Evolutionary conservation across 257 asterid genomes (phyloP).

Genomic region (Solanum bulbocastanum): DNA sequence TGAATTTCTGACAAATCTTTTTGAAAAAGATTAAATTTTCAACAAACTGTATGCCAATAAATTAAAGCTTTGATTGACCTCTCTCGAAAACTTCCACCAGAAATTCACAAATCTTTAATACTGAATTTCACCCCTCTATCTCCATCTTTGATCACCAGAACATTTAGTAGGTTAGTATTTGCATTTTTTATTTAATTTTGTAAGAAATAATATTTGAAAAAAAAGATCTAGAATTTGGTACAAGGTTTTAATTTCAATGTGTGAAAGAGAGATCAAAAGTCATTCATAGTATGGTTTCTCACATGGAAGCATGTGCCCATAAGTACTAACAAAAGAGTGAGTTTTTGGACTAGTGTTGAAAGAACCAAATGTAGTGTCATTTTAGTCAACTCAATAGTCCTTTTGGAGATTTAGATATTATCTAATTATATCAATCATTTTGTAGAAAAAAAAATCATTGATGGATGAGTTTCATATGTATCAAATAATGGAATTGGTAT

Average conservation of each 20-base stretch:
- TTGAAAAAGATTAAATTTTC: background rate
- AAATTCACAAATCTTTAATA: background rate
- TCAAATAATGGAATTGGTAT: background rate
- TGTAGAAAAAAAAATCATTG: background rate
- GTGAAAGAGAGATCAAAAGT: background rate
- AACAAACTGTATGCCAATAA: background rate
- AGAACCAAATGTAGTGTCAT: conserved; percentile 24
- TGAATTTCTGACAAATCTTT: background rate
- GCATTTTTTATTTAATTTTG: background rate
- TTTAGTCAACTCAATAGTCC: conserved; percentile 45
- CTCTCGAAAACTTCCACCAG: background rate
- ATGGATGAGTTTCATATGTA: background rate
- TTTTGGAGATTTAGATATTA: background rate
- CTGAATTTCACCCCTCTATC: background rate
- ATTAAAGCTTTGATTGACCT: background rate
- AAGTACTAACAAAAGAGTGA: conserved; percentile 23
- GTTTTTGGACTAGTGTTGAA: conserved; percentile 43
- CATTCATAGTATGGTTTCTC: conserved; percentile 17
- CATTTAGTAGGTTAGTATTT: background rate
- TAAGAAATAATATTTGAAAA: background rate
- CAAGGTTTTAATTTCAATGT: background rate
- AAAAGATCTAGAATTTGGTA: background rate
- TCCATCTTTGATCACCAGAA: background rate
- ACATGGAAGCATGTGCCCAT: conserved; percentile 66
- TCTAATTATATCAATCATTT: background rate